Base-by-base conservation (phyloP, 768 basidiomycete species). In the Hericium rajendrae region DNA sequence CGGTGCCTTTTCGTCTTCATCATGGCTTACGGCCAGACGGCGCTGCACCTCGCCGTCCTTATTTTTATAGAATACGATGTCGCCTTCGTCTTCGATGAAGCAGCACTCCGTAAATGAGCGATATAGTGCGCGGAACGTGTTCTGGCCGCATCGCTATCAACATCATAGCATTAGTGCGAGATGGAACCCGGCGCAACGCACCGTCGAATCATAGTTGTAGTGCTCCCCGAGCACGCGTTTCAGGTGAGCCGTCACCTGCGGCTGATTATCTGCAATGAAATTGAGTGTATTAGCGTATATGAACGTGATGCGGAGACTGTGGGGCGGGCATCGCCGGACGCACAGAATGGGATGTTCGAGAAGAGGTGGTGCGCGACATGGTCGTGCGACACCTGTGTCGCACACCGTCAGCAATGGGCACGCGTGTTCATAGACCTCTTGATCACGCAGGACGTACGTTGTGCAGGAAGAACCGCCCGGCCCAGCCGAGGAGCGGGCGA, bases 41-140 rank as follows among this genome's bases (percentile, higher is more conserved):
- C 49, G 9, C 24, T 24, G 49, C 24, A 24, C 16, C 20, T 22
- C 49, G 12, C 49, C 49, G 24, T 51, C 49, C 20, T 51, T 51
- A n/a, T 97, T 89, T 79, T 92, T 92, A 82, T 85, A 95, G 76
- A 94, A 94, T 58, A 94, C 69, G 60, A 97, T 83, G 64, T 90
- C 83, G 43, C 92, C 93, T 63, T 91, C 86, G 68, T 98, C 93
- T 71, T 97, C 95, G 50, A 99, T 88, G 69, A 93, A 98, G 82
- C 83, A 88, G 86, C 91, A 93, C 63, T 84, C 81, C 64, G 73
- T 78, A 74, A 80, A 84, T 38, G 90, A 84, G 50, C 90, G 84
- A 70, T 86, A 83, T 28, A 90, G 76, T 6, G 49, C 49, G 18
- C 49, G 49, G 49, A 51, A 51, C 12, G 49, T 51, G 24, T 51